These are phyloP conservation scores for Darksidea phi DNA, from an alignment of 495 filamentous ascomycete species.

Conservation along the genomic window DNA sequence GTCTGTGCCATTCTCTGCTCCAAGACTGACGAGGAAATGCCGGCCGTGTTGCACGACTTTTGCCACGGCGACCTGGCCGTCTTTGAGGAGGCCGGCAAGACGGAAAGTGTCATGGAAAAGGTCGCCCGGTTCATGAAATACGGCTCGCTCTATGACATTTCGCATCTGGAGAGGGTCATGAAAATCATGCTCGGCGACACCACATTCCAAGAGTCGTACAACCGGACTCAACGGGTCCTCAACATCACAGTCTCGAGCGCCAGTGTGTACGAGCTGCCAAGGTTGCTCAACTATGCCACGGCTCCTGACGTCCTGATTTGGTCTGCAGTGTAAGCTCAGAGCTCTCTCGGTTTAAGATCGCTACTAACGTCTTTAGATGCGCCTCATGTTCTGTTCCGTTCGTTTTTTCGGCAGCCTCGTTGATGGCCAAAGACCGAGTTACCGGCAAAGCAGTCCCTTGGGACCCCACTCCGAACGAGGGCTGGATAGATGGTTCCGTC, in stretches of 20 bases:
- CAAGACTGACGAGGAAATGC: conserved; percentile 80
- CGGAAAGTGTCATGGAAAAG: conserved; percentile 67
- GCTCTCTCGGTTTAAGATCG: background rate
- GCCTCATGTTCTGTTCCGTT: conserved; percentile 92
- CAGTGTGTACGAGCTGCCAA: conserved; percentile 80
- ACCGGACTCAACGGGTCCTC: conserved; percentile 81
- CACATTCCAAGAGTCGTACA: conserved; percentile 95
- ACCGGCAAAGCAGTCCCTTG: conserved; percentile 77
- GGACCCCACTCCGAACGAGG: conserved; percentile 72
- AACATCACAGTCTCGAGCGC: conserved; percentile 91
- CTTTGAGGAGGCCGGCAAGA: conserved; percentile 70
- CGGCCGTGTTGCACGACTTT: conserved; percentile 67
- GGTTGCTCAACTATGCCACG: conserved; percentile 88
- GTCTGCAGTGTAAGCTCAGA: conserved; percentile 76
- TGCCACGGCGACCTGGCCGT: conserved; percentile 80
- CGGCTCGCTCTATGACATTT: conserved; percentile 80
- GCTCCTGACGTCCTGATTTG: conserved; percentile 92
- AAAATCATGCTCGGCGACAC: conserved; percentile 74
- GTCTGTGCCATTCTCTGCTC: conserved; percentile 84
- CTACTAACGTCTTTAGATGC: conserved; percentile 52
- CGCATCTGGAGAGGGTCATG: conserved; percentile 78
- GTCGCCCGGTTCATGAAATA: conserved; percentile 73
- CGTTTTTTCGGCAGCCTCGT: conserved; percentile 71
- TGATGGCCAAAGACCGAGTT: conserved; percentile 81
- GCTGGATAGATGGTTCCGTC: conserved; percentile 91